Evolutionary conservation across 225 moss, liverwort and hornwort species (phyloP), one percentile per base, ranked within the genome.

Genomic region (Polytrichum formosum): DNA sequence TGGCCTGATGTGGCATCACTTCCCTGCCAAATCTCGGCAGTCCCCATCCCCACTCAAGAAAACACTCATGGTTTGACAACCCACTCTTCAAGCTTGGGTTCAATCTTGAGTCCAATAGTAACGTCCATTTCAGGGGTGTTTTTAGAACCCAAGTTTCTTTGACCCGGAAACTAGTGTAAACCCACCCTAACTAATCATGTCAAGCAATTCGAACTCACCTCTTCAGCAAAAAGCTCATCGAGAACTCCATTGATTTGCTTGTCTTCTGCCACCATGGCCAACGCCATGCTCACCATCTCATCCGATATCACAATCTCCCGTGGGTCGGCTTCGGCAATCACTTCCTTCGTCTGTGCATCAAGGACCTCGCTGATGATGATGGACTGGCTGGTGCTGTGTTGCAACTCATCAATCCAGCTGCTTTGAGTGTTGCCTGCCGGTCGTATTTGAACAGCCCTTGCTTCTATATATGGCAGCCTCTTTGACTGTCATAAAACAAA

Each of bases 261-360:
- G 77, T 95, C 92, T 72, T 92, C 90, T 37, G 90, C 91, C 58
- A 93, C 90, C 90, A 91, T 90, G 23, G 92, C 94, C 72, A 95
- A 65, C 6, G 84, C 82, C 92, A 90, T 95, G 75, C 90, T 90
- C 64, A 95, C 90, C 71, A 92, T 87, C 78, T 90, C 90, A 71
- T 95, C 92, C 2, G 89, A 90, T 26, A 92, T 85, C 66, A 85
- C 83, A 16, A 92, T 82, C 66, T 85, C 84, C 26, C 69, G 70
- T 9, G 75, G 76, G 70, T 87, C 82, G 9, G 84, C 74, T 7
- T 81, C 84, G n/a, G 84, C 78, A 28, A 95, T 82, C 33, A 87
- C 88, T 54, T 85, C 81, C 61, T 89, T 92, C 5, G 90, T 92
- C 2, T 84, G 69, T 1, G 81, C 82, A 22, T 89, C 82, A 18